Conservation (phyloP, 2,329 filamentous ascomycete genomes). For the Davidsoniella neocaledoniae region DNA sequence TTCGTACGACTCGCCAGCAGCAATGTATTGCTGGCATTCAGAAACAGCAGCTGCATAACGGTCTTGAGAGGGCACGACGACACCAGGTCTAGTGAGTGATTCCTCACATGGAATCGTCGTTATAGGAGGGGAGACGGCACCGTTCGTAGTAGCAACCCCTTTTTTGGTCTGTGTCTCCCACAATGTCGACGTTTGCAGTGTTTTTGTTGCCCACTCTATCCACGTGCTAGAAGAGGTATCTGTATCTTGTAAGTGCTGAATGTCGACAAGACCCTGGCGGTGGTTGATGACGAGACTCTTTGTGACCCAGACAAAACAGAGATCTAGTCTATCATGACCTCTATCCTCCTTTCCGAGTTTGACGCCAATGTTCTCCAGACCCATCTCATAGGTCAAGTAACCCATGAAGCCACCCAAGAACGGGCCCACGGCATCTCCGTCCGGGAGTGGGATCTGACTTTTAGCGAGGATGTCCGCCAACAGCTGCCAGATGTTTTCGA, state of each 20-base stretch:
- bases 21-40: constrained; percentile 52
- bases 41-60: constrained; percentile 52
- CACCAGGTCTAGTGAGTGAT: neutral
- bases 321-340: constrained; percentile 40
- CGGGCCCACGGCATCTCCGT: constrained; percentile 19
- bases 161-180: constrained; percentile 16
- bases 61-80: constrained; percentile 25
- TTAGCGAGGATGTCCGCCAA: constrained; percentile 28
- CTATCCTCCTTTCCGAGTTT: constrained; percentile 17
- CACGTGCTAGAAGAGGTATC: constrained; percentile 15
- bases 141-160: neutral
- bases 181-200: constrained; percentile 14
- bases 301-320: constrained; percentile 61
- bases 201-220: neutral
- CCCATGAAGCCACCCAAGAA: constrained; percentile 79
- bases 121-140: neutral
- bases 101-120: neutral
- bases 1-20: constrained; percentile 70
- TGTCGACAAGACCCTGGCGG: constrained; percentile 36
- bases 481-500: constrained; percentile 31
- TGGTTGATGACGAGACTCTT: constrained; percentile 68
- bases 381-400: constrained; percentile 72
- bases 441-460: constrained; percentile 15
- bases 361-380: constrained; percentile 44
- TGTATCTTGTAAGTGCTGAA: constrained; percentile 44